A percentile compares a stretch with the other conserved stretches of the same genome.
These are phyloP conservation scores for Kuraishia floccosa DNA, from an alignment of 805 yeast species.

Conservation along the genomic window DNA sequence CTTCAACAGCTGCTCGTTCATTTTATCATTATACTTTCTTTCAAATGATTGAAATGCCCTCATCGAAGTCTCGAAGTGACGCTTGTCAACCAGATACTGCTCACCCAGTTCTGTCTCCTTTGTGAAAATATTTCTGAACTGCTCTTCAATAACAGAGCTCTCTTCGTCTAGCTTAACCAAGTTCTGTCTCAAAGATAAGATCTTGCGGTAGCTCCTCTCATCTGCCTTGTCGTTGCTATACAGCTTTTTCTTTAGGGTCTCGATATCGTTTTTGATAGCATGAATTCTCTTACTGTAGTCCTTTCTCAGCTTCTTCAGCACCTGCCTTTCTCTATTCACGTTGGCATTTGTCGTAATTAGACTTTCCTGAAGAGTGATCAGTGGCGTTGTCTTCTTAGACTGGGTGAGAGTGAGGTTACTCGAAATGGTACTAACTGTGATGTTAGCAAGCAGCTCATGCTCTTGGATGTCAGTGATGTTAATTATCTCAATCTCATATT, in stretches of 20 bases:
- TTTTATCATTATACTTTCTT: constrained; percentile 13
- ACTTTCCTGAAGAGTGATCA: constrained; percentile 54
- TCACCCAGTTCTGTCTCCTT: constrained; percentile 27
- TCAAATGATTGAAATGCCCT: constrained; percentile 20
- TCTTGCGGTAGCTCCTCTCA: constrained; percentile 40
- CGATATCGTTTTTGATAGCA: constrained; percentile 45
- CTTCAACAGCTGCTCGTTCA: constrained; percentile 10
- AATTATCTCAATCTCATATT: constrained; percentile 44
- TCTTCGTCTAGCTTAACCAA: constrained; percentile 27
- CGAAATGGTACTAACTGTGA: constrained; percentile 22
- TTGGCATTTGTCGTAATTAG: constrained; percentile 53
- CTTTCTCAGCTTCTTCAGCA: constrained; percentile 42
- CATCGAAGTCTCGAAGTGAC: constrained; percentile 22
- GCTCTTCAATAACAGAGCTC: constrained; percentile 21
- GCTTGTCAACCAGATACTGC: constrained; percentile 21
- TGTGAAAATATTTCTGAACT: constrained; percentile 20
- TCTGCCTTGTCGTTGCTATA: constrained; percentile 36
- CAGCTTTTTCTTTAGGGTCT: constrained; percentile 33
- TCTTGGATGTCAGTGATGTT: constrained; percentile 19
- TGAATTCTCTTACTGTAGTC: constrained; percentile 46
- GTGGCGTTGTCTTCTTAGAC: constrained; percentile 33
- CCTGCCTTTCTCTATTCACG: constrained; percentile 43
- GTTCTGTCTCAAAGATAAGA: constrained; percentile 35
- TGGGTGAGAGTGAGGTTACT: constrained; percentile 19
- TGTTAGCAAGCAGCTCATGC: constrained; percentile 15